phyloP scores from a whole-genome alignment of 108 stramenopile genomes.

The Mediolabrus comicus region DNA sequence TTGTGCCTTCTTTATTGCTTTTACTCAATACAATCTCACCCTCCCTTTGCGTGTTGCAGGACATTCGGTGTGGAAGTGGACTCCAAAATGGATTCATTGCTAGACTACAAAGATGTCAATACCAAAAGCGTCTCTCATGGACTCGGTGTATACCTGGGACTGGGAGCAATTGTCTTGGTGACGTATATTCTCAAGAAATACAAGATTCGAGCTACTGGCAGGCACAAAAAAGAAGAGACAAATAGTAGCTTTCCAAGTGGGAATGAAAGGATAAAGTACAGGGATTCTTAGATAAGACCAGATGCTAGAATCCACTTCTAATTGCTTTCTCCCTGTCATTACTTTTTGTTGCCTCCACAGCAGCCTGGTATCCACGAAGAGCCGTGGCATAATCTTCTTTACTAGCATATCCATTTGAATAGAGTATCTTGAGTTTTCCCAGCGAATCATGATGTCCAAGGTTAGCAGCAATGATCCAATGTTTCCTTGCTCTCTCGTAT shows the following conservation, averaged over 20 bases:
- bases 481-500: neutral
- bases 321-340: neutral
- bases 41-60: neutral
- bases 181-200: neutral
- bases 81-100: slow-evolving; percentile 6
- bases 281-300: neutral
- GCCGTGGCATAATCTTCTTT: neutral
- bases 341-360: neutral
- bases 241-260: neutral
- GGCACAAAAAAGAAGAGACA: slow-evolving; percentile 34
- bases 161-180: slow-evolving; percentile 1
- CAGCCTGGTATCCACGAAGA: neutral
- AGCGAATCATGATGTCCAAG: neutral
- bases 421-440: neutral
- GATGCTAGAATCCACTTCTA: too few species aligned
- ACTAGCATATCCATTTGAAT: neutral
- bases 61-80: slow-evolving; percentile 16
- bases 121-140: neutral
- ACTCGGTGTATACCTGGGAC: neutral
- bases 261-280: neutral
- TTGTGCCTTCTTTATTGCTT: neutral
- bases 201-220: slow-evolving; percentile 21
- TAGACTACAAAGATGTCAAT: slow-evolving; percentile 12
- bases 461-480: neutral
- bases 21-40: neutral